These are phyloP conservation scores for Chrysanthemum seticuspe DNA, from an alignment of 129 eudicot genomes.

Conservation along the genomic window DNA sequence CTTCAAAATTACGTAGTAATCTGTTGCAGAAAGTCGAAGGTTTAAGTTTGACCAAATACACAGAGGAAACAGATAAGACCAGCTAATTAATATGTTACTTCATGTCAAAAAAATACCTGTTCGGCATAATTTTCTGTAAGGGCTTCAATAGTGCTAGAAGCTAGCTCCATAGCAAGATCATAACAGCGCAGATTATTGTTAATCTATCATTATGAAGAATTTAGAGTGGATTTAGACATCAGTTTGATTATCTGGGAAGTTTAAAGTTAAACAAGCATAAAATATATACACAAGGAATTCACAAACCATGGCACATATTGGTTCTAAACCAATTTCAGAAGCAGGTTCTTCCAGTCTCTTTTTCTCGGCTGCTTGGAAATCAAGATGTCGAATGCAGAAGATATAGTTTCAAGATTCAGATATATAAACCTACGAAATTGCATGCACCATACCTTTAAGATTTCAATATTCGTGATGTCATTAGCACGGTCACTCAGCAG, in stretches of 20 bases:
- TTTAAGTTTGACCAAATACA: constrained; percentile 1
- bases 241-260: background rate
- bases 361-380: constrained; percentile 93
- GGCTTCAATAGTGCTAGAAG: constrained; percentile 91
- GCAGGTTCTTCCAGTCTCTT: constrained; percentile 95
- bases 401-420: background rate
- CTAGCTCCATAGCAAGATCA: constrained; percentile 97
- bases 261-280: constrained; percentile 2
- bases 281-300: background rate
- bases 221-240: constrained; percentile 8
- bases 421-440: background rate
- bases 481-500: constrained; percentile 87
- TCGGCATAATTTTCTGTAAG: constrained; percentile 87
- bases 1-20: constrained; percentile 71
- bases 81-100: background rate
- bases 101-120: constrained; percentile 52
- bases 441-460: constrained; percentile 62
- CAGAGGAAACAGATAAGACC: background rate
- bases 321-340: constrained; percentile 95
- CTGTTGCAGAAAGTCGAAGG: constrained; percentile 42
- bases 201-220: constrained; percentile 46
- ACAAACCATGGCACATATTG: constrained; percentile 91
- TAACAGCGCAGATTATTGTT: constrained; percentile 92
- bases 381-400: constrained; percentile 15
- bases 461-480: constrained; percentile 84